Evolutionary conservation across 1,284 basidiomycete species (phyloP).

Genomic region (Rhodotorula glutinis): DNA sequence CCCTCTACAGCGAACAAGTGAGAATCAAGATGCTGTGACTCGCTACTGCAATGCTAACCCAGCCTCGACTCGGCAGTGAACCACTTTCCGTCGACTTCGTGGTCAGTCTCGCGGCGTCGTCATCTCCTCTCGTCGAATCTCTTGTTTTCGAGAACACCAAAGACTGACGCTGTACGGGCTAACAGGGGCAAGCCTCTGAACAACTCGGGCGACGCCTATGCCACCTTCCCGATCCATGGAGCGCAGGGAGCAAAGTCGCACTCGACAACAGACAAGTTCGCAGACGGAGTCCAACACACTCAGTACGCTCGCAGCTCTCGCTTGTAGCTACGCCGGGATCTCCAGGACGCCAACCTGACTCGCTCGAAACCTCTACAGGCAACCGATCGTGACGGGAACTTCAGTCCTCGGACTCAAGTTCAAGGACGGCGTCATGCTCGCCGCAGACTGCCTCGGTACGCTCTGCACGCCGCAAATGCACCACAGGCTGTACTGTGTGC

Average conservation of each 20-base stretch:
- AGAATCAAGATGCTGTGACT: background rate
- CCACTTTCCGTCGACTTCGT: conserved; percentile 39
- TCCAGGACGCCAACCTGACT: too few species aligned
- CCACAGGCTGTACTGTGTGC: too few species aligned
- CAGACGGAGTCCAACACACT: conserved; percentile 66
- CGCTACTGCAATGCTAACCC: background rate
- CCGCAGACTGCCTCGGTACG: conserved; percentile 92
- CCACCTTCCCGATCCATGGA: conserved; percentile 67
- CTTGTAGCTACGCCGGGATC: too few species aligned
- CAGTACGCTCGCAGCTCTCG: conserved; percentile 51
- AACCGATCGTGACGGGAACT: conserved; percentile 95
- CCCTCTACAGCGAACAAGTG: background rate
- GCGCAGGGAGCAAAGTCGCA: conserved; percentile 53
- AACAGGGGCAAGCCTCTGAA: conserved; percentile 53
- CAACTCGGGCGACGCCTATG: conserved; percentile 67
- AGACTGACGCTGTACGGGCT: background rate
- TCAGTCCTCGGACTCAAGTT: conserved; percentile 90
- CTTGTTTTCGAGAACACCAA: too few species aligned
- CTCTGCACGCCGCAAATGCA: too few species aligned
- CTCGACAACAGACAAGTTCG: conserved; percentile 55
- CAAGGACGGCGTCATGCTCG: conserved; percentile 97
- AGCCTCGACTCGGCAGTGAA: conserved; percentile 11
- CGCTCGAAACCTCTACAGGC: conserved; percentile 53
- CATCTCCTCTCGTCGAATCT: background rate
- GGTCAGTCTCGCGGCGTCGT: conserved; percentile 16